Conservation (phyloP, 2,329 filamentous ascomycete genomes). For the Clarireedia paspali region DNA sequence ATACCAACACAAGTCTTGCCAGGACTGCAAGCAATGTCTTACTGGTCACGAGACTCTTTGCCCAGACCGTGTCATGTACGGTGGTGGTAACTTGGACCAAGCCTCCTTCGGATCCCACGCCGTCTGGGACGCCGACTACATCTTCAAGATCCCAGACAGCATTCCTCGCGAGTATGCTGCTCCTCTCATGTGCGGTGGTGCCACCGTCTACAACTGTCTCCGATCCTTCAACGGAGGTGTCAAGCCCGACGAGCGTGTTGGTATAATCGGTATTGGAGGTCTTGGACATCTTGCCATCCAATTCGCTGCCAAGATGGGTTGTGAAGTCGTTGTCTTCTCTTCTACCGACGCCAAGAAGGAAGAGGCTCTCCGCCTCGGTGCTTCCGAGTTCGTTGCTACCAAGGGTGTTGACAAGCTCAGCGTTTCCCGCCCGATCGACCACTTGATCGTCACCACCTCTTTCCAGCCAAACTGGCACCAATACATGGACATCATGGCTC, state of each 20-base stretch:
- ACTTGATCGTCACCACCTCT: slow-evolving; percentile 26
- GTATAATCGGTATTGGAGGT: slow-evolving; percentile 49
- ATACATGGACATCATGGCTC: slow-evolving; percentile 53
- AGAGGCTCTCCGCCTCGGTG: slow-evolving; percentile 52
- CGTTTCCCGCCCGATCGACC: slow-evolving; percentile 28
- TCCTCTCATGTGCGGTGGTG: slow-evolving; percentile 40
- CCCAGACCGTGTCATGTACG: slow-evolving; percentile 35
- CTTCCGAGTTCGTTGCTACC: slow-evolving; percentile 52
- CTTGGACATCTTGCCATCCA: slow-evolving; percentile 57
- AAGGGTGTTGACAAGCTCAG: slow-evolving; percentile 28
- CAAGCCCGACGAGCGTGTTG: slow-evolving; percentile 27
- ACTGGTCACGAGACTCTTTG: slow-evolving; percentile 39
- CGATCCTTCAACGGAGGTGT: slow-evolving; percentile 29
- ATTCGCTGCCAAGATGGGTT: slow-evolving; percentile 56
- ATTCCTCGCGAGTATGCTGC: slow-evolving; percentile 35
- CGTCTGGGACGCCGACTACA: slow-evolving; percentile 33
- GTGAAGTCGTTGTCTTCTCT: slow-evolving; percentile 50
- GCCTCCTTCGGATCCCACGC: slow-evolving; percentile 37
- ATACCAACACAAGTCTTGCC: slow-evolving; percentile 35
- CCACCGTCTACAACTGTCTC: slow-evolving; percentile 34
- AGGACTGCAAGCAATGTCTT: slow-evolving; percentile 38
- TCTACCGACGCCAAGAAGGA: slow-evolving; percentile 54
- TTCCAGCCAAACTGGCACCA: slow-evolving; percentile 48
- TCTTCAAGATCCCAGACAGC: slow-evolving; percentile 33
- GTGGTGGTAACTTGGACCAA: slow-evolving; percentile 37